Evolutionary conservation across 1,284 basidiomycete genomes (phyloP).

Genomic region (Laetiporus sulphureus): DNA sequence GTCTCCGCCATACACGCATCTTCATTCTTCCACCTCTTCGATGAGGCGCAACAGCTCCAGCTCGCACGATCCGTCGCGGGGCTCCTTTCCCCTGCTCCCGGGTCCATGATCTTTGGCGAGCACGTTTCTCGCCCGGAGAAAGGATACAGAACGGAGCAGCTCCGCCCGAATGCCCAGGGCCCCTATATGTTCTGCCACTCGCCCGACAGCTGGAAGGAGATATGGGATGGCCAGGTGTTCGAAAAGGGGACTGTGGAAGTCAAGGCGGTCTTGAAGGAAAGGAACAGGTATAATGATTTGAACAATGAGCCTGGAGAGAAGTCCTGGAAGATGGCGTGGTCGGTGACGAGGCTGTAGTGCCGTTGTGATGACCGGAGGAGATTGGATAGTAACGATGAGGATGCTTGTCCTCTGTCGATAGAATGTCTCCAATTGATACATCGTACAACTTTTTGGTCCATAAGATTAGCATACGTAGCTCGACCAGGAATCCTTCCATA

Average conservation of each 20-base stretch:
- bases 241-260: conserved; percentile 27
- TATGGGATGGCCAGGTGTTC: conserved; percentile 36
- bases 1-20: conserved; percentile 39
- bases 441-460: no score
- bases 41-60: conserved; percentile 31
- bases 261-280: conserved; percentile 13
- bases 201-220: conserved; percentile 30
- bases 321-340: conserved; percentile 1
- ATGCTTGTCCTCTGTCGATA: no score
- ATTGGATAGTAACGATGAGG: no score
- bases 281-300: neutral
- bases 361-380: no score
- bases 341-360: conserved; percentile 6
- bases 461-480: no score
- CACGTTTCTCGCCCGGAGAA: conserved; percentile 20
- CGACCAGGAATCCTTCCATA: no score
- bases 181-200: conserved; percentile 21
- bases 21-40: conserved; percentile 45
- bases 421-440: no score
- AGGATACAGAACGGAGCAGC: conserved; percentile 10
- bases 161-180: neutral
- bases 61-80: conserved; percentile 32
- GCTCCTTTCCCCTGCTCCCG: conserved; percentile 27
- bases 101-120: conserved; percentile 30
- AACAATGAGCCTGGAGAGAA: neutral